Base-by-base conservation (phyloP, 108 stramenopile species). In the Cyclostephanos tholiformis region DNA sequence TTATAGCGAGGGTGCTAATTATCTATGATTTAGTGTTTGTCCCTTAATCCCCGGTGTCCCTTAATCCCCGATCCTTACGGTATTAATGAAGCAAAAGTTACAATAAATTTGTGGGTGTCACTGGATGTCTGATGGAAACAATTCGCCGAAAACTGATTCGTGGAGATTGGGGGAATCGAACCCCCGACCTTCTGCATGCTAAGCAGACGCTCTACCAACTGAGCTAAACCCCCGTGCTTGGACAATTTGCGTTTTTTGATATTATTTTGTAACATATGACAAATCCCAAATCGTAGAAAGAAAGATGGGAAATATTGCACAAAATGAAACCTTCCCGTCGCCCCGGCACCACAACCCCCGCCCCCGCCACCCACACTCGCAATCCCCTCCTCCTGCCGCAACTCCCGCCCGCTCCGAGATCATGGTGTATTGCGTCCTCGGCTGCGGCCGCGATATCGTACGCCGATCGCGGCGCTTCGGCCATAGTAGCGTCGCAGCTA, bases 191-290 rank as follows among this genome's bases (percentile, higher is more conserved):
- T 87, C 86, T 92, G 87, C 91, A 92, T 92, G 91, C 91, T 92
- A 92, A 92, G 91, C 87, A 92, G 86, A 87, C 91, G 91, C 88
- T 89, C 91, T 92, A 76, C 91, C 91, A 89, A 93, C 91, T 91
- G 91, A 88, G 91, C 91, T 88, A 91, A 86, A 74, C 79, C 83
- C 91, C 91, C 91, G n/a, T n/a, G n/a, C n/a, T n/a, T n/a, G n/a
- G n/a, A n/a, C n/a, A n/a, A n/a, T n/a, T n/a, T n/a, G n/a, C n/a
- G n/a, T n/a, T n/a, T n/a, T n/a, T n/a, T n/a, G n/a, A n/a, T n/a
- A n/a, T n/a, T n/a, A n/a, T n/a, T n/a, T n/a, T n/a, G n/a, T n/a
- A n/a, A n/a, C n/a, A n/a, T n/a, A n/a, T n/a, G n/a, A n/a, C n/a
- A n/a, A n/a, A n/a, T n/a, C n/a, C n/a, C n/a, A n/a, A n/a, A n/a